Conservation (phyloP, 139 green algal species). For the Chlamydomonas incerta region DNA sequence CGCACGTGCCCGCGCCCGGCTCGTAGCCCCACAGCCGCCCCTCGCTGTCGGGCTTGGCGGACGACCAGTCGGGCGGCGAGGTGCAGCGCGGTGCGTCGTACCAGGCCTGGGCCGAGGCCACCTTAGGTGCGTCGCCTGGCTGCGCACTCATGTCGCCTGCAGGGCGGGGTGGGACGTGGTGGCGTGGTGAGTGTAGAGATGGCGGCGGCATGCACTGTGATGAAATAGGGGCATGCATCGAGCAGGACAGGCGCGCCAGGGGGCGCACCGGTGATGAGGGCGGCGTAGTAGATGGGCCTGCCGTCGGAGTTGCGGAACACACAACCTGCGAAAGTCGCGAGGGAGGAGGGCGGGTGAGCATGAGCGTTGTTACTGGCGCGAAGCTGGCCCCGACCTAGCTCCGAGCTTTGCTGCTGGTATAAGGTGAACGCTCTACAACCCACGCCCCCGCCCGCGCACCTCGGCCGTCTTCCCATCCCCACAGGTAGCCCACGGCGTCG, state of each 20-base stretch:
- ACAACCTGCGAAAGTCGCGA: neutral
- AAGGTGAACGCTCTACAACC: no score
- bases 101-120: neutral
- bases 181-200: no score
- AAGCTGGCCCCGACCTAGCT: no score
- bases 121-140: slow-evolving; percentile 32
- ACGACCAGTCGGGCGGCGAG: slow-evolving; percentile 22
- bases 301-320: slow-evolving; percentile 25
- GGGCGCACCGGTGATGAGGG: slow-evolving; percentile 19
- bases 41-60: slow-evolving; percentile 17
- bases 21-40: slow-evolving; percentile 33
- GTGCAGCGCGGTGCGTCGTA: slow-evolving; percentile 35
- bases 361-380: no score
- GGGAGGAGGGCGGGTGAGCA: no score
- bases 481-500: slow-evolving; percentile 40
- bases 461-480: slow-evolving; percentile 45
- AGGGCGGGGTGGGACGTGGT: no score
- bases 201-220: no score
- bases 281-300: slow-evolving; percentile 23
- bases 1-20: slow-evolving; percentile 16
- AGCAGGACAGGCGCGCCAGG: neutral
- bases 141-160: slow-evolving; percentile 27
- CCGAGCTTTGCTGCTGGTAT: no score
- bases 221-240: no score
- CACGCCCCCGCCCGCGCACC: no score